Evolutionary conservation across 1,139 yeast genomes (phyloP), one percentile per base, ranked within the genome.

Genomic region (Blastobotrys proliferans): DNA sequence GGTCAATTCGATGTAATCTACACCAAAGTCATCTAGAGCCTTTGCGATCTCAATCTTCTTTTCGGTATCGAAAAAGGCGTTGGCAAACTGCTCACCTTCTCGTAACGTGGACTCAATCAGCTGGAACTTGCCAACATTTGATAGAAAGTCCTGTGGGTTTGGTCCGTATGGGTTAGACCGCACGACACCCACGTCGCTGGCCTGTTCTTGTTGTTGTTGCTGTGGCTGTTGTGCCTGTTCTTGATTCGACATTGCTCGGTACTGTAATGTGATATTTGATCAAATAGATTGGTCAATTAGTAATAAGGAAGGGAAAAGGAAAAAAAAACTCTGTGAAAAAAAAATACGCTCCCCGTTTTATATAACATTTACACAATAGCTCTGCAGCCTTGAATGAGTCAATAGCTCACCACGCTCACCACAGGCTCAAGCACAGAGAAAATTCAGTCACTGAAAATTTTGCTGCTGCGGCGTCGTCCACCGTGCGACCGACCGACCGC

Each of bases 71-170:
- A 92, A 92, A 68, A 90, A 92, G 9, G 98, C 96, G 63, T 90
- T 92, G 61, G 97, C 97, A 64, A 92, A 92, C 67, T 92, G 98
- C 70, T 92, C 98, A 65, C 98, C 97, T 69, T 92, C 98, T 75
- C 97, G 82, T 52, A 92, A 74, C 24, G 97, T 92, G 17, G 96
- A 86, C 70, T 92, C 98, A 60, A 92, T 92, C 58, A 92, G 71
- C 73, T 90, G 90, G 70, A 90, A 92, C 59, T 80, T 81, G 57
- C 81, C 75, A 37, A 92, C 97, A 62, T 92, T 92, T 17, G 97
- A 87, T 52, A 92, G 70, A 62, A 73, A 88, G 70, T 92, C 98
- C 47, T 88, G 79, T 43, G 97, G 97, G 63, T 90, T 83, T 51
- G 97, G 95, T 22, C 96, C 97, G 60, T 92, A 92, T 51, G 97